Conservation (phyloP, 2,329 filamentous ascomycete species). For the Clonostachys rosea region DNA sequence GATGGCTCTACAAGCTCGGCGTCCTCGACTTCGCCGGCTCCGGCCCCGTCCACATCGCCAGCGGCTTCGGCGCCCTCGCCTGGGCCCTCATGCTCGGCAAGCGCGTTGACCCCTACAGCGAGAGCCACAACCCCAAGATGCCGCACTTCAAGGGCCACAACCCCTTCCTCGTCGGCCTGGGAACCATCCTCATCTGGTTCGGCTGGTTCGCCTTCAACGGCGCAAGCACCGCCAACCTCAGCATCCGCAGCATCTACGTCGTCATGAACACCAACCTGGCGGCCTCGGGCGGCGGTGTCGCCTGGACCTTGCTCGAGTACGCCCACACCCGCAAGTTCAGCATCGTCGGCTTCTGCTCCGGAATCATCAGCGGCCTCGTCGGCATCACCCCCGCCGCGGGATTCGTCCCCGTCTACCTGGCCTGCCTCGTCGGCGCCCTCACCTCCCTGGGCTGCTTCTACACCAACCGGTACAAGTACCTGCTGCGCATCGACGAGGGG, state of each 20-base stretch:
- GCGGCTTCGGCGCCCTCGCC: slow-evolving; percentile 55
- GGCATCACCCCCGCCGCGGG: slow-evolving; percentile 54
- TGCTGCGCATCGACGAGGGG: slow-evolving; percentile 50
- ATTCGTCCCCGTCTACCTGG: slow-evolving; percentile 45
- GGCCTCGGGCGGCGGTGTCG: slow-evolving; percentile 45
- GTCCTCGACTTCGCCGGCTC: slow-evolving; percentile 56
- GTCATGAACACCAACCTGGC: slow-evolving; percentile 55
- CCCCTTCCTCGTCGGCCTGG: slow-evolving; percentile 57
- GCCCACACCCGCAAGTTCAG: slow-evolving; percentile 37
- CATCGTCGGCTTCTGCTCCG: slow-evolving; percentile 31
- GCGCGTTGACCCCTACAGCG: slow-evolving; percentile 40
- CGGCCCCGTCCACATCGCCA: slow-evolving; percentile 60
- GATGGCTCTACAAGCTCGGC: slow-evolving; percentile 58
- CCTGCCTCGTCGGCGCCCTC: slow-evolving; percentile 44
- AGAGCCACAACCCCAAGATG: slow-evolving; percentile 29
- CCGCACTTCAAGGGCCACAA: slow-evolving; percentile 49
- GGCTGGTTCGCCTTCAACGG: slow-evolving; percentile 52
- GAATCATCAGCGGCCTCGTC: slow-evolving; percentile 50
- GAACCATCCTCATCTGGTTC: slow-evolving; percentile 61
- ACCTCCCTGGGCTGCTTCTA: slow-evolving; percentile 41
- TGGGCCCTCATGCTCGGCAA: slow-evolving; percentile 60
- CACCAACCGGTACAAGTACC: slow-evolving; percentile 39
- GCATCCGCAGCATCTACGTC: slow-evolving; percentile 44
- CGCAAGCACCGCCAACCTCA: slow-evolving; percentile 41
- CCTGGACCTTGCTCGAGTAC: slow-evolving; percentile 49